A percentile compares a stretch with the other conserved stretches of the same genome.
Evolutionary conservation across 2,329 filamentous ascomycete genomes (phyloP).

Genomic region (Fusarium torulosum): DNA sequence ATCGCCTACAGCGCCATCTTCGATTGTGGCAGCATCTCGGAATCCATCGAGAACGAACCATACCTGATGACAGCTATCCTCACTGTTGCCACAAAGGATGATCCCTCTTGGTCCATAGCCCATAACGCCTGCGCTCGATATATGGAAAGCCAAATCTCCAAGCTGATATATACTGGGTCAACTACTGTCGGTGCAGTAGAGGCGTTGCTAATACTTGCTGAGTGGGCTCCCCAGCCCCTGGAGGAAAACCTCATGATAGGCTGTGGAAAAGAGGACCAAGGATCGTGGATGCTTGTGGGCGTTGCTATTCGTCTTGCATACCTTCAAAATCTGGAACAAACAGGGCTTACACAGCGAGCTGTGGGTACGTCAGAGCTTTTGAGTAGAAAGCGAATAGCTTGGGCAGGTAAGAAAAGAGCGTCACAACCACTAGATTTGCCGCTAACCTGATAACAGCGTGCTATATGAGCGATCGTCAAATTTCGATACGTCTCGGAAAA

Average conservation of each 20-base stretch:
- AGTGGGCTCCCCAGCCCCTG: constrained; percentile 78
- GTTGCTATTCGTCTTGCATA: constrained; percentile 77
- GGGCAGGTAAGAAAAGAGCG: constrained; percentile 63
- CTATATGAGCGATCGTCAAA: constrained; percentile 75
- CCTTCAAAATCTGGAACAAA: constrained; percentile 76
- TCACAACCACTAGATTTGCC: too few relatives aligned
- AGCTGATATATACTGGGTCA: constrained; percentile 74
- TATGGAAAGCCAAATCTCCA: constrained; percentile 77
- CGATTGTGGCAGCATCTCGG: constrained; percentile 62
- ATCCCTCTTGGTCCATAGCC: constrained; percentile 71
- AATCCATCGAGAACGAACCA: constrained; percentile 71
- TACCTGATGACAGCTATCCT: constrained; percentile 78
- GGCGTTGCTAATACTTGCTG: constrained; percentile 75
- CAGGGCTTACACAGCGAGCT: constrained; percentile 72
- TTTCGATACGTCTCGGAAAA: constrained; percentile 77
- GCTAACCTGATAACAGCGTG: constrained; percentile 57
- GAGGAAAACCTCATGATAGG: constrained; percentile 73
- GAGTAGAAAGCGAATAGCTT: constrained; percentile 74
- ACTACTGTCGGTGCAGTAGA: constrained; percentile 79
- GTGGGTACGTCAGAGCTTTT: constrained; percentile 70
- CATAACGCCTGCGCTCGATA: constrained; percentile 76
- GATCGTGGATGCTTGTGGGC: constrained; percentile 83
- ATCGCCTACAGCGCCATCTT: constrained; percentile 73
- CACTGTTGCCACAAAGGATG: constrained; percentile 77
- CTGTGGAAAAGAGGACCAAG: constrained; percentile 78